Conservation (phyloP, 352 stramenopile genomes). For the Pythium graminicola region DNA sequence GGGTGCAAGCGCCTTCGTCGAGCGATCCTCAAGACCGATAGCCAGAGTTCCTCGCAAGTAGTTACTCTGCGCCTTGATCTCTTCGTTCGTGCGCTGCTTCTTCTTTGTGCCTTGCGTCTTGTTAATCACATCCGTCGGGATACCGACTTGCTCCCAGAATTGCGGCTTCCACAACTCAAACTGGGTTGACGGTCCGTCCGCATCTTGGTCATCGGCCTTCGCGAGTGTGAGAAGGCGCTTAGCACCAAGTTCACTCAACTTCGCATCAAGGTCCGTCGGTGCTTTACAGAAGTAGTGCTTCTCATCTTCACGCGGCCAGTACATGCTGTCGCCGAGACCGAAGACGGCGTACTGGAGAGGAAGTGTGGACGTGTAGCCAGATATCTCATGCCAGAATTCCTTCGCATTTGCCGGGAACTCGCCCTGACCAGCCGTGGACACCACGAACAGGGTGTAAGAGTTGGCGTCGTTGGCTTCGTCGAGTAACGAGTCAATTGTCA, state of each 20-base stretch:
- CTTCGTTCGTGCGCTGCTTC: constrained; percentile 75
- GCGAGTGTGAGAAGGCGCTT: constrained; percentile 47
- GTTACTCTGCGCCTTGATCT: constrained; percentile 80
- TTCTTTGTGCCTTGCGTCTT: constrained; percentile 38
- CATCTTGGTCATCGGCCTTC: constrained; percentile 78
- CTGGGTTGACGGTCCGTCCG: constrained; percentile 67
- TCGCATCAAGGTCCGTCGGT: constrained; percentile 58
- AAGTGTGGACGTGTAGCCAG: constrained; percentile 49
- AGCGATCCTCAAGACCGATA: constrained; percentile 57
- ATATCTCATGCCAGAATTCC: constrained; percentile 69
- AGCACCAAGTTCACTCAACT: constrained; percentile 65
- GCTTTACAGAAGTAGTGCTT: constrained; percentile 85
- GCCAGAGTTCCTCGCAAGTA: constrained; percentile 66
- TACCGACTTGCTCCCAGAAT: constrained; percentile 69
- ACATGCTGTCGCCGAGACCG: constrained; percentile 69
- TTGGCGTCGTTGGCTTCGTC: constrained; percentile 69
- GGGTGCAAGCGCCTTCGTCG: constrained; percentile 57
- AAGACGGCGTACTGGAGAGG: constrained; percentile 74
- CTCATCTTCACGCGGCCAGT: constrained; percentile 76
- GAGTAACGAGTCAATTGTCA: constrained; percentile 58
- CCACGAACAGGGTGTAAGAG: constrained; percentile 68
- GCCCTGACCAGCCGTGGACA: constrained; percentile 72
- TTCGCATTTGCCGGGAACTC: constrained; percentile 78
- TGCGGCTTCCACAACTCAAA: constrained; percentile 67
- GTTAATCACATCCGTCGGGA: constrained; percentile 50